phyloP scores from a whole-genome alignment of 2,329 filamentous ascomycete species.

The Metarhizium sp. region DNA sequence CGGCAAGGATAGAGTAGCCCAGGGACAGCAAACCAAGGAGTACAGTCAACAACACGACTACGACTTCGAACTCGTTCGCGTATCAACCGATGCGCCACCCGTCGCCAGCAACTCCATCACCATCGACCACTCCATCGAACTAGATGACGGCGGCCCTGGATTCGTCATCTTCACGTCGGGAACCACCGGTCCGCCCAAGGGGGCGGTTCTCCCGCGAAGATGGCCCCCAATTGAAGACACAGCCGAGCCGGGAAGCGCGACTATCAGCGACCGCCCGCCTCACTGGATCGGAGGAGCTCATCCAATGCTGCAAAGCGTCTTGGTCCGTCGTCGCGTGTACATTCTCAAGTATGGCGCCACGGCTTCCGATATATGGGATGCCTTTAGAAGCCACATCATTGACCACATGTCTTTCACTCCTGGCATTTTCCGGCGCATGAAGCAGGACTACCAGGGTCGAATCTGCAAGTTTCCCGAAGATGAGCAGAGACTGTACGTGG shows the following conservation, averaged over 20 bases:
- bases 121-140: constrained; percentile 5
- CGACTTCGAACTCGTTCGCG: neutral
- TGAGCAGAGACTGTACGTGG: constrained; percentile 5
- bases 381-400: constrained; percentile 6
- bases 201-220: constrained; percentile 48
- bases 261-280: constrained; percentile 10
- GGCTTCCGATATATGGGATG: constrained; percentile 7
- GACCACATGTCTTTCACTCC: constrained; percentile 9
- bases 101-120: constrained; percentile 1
- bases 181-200: constrained; percentile 68
- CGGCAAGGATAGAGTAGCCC: neutral
- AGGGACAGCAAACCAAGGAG: constrained; percentile 1
- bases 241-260: constrained; percentile 1
- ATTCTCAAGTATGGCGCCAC: constrained; percentile 6
- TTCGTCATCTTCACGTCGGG: constrained; percentile 48
- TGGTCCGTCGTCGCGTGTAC: constrained; percentile 8
- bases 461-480: neutral
- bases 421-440: constrained; percentile 8
- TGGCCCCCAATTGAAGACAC: constrained; percentile 1
- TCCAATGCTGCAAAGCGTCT: constrained; percentile 1
- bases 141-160: constrained; percentile 9
- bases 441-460: constrained; percentile 5
- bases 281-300: constrained; percentile 13
- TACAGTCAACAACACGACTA: neutral
- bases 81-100: constrained; percentile 8